Conservation (phyloP, 1,284 basidiomycete species). For the Leccinum proliferum region DNA sequence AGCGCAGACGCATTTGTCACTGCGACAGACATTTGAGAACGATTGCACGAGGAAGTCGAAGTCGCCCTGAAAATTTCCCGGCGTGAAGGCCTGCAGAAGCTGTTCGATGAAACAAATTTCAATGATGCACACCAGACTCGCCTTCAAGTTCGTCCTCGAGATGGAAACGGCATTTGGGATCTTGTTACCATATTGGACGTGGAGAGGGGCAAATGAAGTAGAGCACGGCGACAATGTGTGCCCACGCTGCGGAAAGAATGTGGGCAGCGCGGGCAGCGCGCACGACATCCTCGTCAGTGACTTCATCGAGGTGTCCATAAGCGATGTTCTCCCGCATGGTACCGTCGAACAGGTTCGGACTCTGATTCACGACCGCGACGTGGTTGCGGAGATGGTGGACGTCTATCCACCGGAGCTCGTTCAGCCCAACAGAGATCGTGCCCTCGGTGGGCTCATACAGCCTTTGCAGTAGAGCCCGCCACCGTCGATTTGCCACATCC, state of each 20-base stretch:
- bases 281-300: too few relatives aligned
- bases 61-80: background rate
- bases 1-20: constrained; percentile 10
- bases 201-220: constrained; percentile 15
- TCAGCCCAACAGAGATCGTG: too few relatives aligned
- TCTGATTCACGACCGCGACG: too few relatives aligned
- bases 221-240: constrained; percentile 6
- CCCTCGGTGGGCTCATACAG: too few relatives aligned
- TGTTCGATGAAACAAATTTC: constrained; percentile 10
- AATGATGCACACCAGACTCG: constrained; percentile 11
- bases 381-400: too few relatives aligned
- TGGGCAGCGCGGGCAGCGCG: too few relatives aligned
- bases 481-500: too few relatives aligned
- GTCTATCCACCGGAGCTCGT: too few relatives aligned
- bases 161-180: constrained; percentile 1
- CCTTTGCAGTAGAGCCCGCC: too few relatives aligned
- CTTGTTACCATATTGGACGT: constrained; percentile 5
- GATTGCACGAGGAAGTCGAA: constrained; percentile 7
- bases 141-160: constrained; percentile 3
- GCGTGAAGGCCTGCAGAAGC: constrained; percentile 9
- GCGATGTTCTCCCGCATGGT: too few relatives aligned
- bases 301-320: too few relatives aligned
- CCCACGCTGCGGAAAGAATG: background rate
- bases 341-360: too few relatives aligned
- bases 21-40: constrained; percentile 8